phyloP scores from a whole-genome alignment of 164 flowering plant species.

The Magnolia changhungtana region DNA sequence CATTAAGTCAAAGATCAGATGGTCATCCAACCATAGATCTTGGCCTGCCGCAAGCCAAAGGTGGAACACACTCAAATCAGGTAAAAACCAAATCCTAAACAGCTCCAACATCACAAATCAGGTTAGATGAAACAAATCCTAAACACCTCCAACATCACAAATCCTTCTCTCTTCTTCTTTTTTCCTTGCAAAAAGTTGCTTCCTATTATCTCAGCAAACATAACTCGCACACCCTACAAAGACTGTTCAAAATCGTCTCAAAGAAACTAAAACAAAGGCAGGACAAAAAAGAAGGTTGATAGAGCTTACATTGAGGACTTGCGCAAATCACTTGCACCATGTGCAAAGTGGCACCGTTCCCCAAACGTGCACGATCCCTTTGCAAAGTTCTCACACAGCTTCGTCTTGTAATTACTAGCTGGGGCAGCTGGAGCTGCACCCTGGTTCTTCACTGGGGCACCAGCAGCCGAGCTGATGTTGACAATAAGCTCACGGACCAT shows the following conservation, averaged over 20 bases:
- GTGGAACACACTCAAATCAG: no score
- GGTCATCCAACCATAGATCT: no score
- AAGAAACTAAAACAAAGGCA: not conserved
- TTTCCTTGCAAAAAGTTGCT: no score
- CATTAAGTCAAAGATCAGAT: no score
- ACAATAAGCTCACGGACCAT: conserved; percentile 79
- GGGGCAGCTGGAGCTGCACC: conserved; percentile 14
- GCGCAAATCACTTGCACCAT: conserved; percentile 67
- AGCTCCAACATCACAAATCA: no score
- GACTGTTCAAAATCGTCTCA: not conserved
- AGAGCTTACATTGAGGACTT: conserved; percentile 23
- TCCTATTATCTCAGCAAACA: no score
- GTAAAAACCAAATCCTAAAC: no score
- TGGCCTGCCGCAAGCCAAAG: no score
- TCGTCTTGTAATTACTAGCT: conserved; percentile 62
- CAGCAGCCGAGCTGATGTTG: conserved; percentile 32
- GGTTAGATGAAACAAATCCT: no score
- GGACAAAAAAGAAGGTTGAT: not conserved
- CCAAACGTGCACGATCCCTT: conserved; percentile 82
- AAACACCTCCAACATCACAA: no score
- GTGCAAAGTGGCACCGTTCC: conserved; percentile 85
- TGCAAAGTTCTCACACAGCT: conserved; percentile 63
- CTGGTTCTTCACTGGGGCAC: conserved; percentile 12
- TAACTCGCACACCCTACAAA: not conserved
- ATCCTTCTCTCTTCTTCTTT: no score